A percentile compares a stretch with the other conserved stretches of the same genome.
Evolutionary conservation across 768 basidiomycete genomes (phyloP).

Genomic region (Boletus subcaerulescens): DNA sequence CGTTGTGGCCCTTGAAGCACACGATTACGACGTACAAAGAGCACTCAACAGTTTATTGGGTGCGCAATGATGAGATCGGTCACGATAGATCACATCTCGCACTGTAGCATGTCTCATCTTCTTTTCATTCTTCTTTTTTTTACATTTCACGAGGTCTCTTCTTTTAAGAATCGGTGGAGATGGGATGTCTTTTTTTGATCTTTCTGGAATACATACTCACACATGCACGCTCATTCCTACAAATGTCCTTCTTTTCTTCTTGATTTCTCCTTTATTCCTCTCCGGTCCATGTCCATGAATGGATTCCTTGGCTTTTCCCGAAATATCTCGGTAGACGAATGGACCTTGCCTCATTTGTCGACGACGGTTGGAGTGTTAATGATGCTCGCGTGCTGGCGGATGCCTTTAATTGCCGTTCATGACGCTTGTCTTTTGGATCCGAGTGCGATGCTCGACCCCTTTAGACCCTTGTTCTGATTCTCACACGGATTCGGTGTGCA

Average conservation of each 20-base stretch:
- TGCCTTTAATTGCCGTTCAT: neutral
- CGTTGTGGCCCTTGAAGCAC: constrained; percentile 77
- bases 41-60: constrained; percentile 75
- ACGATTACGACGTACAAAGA: constrained; percentile 77
- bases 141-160: constrained; percentile 12
- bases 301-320: constrained; percentile 13
- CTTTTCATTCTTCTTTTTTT: neutral
- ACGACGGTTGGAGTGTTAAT: neutral
- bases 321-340: neutral
- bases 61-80: constrained; percentile 12
- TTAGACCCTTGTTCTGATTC: neutral
- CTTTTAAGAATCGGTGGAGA: constrained; percentile 11
- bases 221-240: constrained; percentile 31
- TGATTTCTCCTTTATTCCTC: neutral
- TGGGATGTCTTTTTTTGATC: constrained; percentile 14
- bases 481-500: constrained; percentile 11
- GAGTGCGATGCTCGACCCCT: constrained; percentile 4
- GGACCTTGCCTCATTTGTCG: neutral
- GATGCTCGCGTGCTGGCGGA: constrained; percentile 3
- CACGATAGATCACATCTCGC: constrained; percentile 12
- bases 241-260: neutral
- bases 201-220: constrained; percentile 27
- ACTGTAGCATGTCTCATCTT: constrained; percentile 16
- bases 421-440: neutral
- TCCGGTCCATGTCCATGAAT: constrained; percentile 6